A percentile compares a stretch with the other conserved stretches of the same genome.
Conservation (phyloP, 352 stramenopile genomes). For the Globisporangium camurandrum region DNA sequence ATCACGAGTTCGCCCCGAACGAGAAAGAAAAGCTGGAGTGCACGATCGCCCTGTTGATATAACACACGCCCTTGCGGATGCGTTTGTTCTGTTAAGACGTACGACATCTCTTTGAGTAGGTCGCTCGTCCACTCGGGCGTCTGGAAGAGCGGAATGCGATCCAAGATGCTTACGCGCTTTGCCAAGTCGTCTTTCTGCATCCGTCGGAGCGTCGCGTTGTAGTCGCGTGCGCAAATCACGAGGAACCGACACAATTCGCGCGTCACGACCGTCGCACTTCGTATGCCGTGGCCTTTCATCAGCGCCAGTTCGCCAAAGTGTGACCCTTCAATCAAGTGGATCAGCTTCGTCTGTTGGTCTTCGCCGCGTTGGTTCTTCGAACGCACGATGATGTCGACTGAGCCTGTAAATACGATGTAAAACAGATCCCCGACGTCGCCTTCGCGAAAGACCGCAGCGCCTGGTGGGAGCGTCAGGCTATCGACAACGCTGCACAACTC, state of each 20-base stretch:
- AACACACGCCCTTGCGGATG: constrained; percentile 34
- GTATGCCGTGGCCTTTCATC: constrained; percentile 64
- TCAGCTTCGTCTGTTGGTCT: constrained; percentile 50
- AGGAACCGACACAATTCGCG: constrained; percentile 52
- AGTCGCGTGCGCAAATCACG: constrained; percentile 70
- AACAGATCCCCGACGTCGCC: constrained; percentile 66
- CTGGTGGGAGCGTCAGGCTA: constrained; percentile 29
- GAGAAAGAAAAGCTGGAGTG: constrained; percentile 60
- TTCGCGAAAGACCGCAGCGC: constrained; percentile 49
- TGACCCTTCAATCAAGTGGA: constrained; percentile 60
- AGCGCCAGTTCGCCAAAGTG: constrained; percentile 69
- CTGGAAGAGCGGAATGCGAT: constrained; percentile 69
- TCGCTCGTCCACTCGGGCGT: constrained; percentile 66
- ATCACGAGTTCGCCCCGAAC: constrained; percentile 55
- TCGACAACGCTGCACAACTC: constrained; percentile 65
- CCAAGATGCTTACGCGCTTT: constrained; percentile 45
- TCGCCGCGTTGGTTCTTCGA: constrained; percentile 45
- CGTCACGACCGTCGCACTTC: constrained; percentile 60
- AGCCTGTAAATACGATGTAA: constrained; percentile 72
- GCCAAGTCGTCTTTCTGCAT: constrained; percentile 68
- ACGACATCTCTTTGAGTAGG: constrained; percentile 63
- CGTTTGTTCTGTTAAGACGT: constrained; percentile 59
- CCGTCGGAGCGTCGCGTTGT: constrained; percentile 55
- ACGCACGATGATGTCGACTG: constrained; percentile 58
- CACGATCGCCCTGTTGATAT: constrained; percentile 55